These are phyloP conservation scores for Trichosanthes cucumerina DNA, from an alignment of 306 rosid species.

Conservation along the genomic window DNA sequence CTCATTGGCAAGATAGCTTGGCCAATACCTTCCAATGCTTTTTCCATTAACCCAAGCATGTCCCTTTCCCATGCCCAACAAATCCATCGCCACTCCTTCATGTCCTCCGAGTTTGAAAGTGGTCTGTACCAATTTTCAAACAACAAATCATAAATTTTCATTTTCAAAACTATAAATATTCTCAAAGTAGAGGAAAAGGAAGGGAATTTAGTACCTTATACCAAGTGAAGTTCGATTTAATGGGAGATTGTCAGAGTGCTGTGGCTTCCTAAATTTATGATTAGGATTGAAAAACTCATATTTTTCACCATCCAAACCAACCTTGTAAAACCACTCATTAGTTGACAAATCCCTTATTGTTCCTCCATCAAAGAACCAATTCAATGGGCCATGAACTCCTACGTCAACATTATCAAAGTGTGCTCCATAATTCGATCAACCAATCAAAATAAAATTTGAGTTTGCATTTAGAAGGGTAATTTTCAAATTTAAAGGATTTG, in stretches of 20 bases:
- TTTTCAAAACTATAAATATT: background rate
- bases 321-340: conserved; percentile 39
- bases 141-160: background rate
- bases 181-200: no score
- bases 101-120: conserved; percentile 41
- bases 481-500: background rate
- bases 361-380: conserved; percentile 30
- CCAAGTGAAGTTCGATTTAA: conserved; percentile 36
- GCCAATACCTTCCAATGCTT: conserved; percentile 42
- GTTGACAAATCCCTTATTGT: conserved; percentile 27
- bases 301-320: conserved; percentile 38
- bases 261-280: conserved; percentile 4
- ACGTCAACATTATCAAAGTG: conserved; percentile 22
- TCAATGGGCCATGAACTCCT: conserved; percentile 38
- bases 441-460: conserved; percentile 4
- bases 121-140: conserved; percentile 12
- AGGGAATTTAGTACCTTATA: conserved; percentile 11
- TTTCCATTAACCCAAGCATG: conserved; percentile 51
- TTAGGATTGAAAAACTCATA: conserved; percentile 9
- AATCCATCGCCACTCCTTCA: conserved; percentile 34
- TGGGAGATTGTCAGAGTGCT: conserved; percentile 22
- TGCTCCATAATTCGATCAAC: conserved; percentile 28
- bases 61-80: conserved; percentile 35
- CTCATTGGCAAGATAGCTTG: conserved; percentile 28
- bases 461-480: background rate